Percentiles rank a stretch among this genome's conserved stretches.
phyloP scores from a whole-genome alignment of 2,329 filamentous ascomycete species.

The Hypomyces perniciosus region DNA sequence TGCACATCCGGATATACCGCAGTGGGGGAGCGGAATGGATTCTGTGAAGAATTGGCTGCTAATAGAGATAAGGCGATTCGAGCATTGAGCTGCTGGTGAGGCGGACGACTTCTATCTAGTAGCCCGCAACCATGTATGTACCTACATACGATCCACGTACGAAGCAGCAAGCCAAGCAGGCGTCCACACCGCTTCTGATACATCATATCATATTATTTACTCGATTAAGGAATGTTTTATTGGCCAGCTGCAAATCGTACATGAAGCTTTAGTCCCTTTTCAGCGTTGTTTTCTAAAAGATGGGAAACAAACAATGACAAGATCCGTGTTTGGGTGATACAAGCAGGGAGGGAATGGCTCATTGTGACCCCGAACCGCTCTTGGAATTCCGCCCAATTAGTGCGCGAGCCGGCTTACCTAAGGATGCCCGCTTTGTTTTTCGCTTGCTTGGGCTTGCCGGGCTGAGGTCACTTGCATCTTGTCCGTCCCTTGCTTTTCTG shows the following conservation, averaged over 20 bases:
- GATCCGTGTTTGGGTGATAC: neutral
- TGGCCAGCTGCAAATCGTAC: no score
- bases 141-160: no score
- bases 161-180: no score
- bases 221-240: no score
- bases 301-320: neutral
- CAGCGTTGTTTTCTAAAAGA: neutral
- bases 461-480: slow-evolving; percentile 6
- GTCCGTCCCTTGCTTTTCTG: slow-evolving; percentile 24
- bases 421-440: slow-evolving; percentile 15
- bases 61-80: neutral
- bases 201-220: no score
- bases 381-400: slow-evolving; percentile 22
- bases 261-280: no score
- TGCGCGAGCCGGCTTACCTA: slow-evolving; percentile 21
- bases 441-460: slow-evolving; percentile 9
- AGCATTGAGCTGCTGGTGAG: no score
- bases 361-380: slow-evolving; percentile 7
- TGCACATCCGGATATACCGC: slow-evolving; percentile 9
- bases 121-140: no score
- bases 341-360: no score
- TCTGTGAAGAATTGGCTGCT: no score
- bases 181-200: no score
- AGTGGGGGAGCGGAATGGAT: neutral
- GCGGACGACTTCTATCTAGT: no score